Base-by-base conservation (phyloP, 495 filamentous ascomycete species). In the Xylaria cubensis region DNA sequence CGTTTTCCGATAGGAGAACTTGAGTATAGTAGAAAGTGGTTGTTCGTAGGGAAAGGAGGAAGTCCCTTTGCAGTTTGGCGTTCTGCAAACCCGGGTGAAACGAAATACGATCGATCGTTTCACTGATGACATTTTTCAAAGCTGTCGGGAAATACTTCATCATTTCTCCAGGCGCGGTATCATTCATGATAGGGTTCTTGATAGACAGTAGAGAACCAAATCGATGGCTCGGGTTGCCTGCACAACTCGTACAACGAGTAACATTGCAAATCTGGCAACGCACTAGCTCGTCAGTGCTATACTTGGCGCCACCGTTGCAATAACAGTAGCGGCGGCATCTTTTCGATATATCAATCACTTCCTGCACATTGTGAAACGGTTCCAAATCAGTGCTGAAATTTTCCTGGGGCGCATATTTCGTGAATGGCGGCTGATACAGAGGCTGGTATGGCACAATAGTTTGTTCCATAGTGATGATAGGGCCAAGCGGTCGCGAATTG, bases 171-270 rank as follows among this genome's bases (percentile, higher is more conserved):
- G 70, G 62, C 32, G 29, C 53, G 0, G 42, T 61, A 42, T 72
- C 70, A n/a, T 65, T 67, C 70, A 67, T 67, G 34, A 72, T 67
- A 21, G 70, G 62, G 8, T 59, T 15, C 12, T 66, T 7, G 7
- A 72, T 29, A 42, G 62, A 21, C 51, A 26, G 1, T 0, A 34
- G 50, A 0, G 29, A 10, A 12, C 29, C 39, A 21, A 81, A 80
- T 1, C 67, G 26, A 58, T 85, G 83, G 7, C 12, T 17, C 0
- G 83, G 82, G 48, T 83, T 84, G 2, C 82, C 79, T 26, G 72
- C 61, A 66, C 83, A 85, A 46, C 73, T 78, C 29, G 42, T 72
- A 46, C 77, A 79, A 24, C 77, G 77, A 56, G 74, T 71, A 19
- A 72, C 69, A 32, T 19, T 56, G 36, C 77, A 79, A 0, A 68